Conservation (phyloP, 1,139 yeast genomes). For the Hyphopichia pseudoburtonii region DNA sequence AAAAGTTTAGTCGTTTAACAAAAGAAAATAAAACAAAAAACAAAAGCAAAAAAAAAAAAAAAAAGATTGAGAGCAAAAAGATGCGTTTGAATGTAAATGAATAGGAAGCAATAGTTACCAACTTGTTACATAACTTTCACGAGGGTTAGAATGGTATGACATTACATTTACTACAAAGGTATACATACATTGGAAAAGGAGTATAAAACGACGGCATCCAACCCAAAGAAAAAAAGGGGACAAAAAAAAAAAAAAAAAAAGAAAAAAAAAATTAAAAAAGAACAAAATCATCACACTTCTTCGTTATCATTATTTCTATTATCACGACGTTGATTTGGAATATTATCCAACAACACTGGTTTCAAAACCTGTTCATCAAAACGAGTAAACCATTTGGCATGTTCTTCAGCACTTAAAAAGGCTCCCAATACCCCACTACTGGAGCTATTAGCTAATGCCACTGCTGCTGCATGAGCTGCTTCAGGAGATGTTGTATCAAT, state of each 20-base stretch:
- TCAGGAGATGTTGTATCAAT: background rate
- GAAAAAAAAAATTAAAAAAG: background rate
- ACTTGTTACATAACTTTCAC: no score
- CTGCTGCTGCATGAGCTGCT: conserved; percentile 6
- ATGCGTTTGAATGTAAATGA: no score
- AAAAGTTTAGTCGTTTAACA: no score
- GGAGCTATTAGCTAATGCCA: conserved; percentile 3
- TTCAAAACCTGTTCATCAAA: conserved; percentile 95
- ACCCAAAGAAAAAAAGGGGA: no score
- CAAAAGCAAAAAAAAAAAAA: no score
- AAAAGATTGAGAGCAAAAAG: no score
- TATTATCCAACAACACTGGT: conserved; percentile 81
- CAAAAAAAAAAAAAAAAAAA: background rate
- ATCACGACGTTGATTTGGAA: conserved; percentile 26
- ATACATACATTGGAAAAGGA: no score
- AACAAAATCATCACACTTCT: background rate
- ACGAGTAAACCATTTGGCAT: conserved; percentile 87
- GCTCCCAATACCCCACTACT: conserved; percentile 39
- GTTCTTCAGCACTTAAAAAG: conserved; percentile 64
- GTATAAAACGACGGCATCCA: no score
- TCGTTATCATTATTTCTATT: conserved; percentile 10
- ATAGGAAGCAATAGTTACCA: no score
- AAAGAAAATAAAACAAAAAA: no score
- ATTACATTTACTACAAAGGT: no score
- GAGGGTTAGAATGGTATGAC: no score